Percentiles rank a stretch among this genome's conserved stretches.
These are phyloP conservation scores for Cardamine chenopodiifolia DNA, from an alignment of 345 rosid species.

Conservation along the genomic window DNA sequence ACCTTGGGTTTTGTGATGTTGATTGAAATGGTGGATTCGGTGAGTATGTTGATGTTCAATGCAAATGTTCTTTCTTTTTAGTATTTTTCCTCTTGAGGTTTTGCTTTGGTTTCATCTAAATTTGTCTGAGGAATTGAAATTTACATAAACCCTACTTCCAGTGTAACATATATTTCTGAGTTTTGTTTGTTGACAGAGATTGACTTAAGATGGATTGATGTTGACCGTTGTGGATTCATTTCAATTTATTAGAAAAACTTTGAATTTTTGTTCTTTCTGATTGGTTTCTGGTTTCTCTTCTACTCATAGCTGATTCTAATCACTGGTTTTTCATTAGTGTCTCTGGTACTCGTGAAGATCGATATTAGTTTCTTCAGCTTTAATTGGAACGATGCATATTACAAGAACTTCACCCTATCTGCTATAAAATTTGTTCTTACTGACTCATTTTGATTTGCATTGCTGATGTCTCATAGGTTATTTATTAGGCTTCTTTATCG, in stretches of 20 bases:
- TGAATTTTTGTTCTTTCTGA: neutral
- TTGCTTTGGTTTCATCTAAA: conserved; percentile 21
- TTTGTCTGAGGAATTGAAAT: conserved; percentile 33
- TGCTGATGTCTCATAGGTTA: conserved; percentile 31
- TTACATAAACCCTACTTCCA: conserved; percentile 35
- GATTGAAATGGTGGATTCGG: conserved; percentile 16
- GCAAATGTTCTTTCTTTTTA: conserved; percentile 23
- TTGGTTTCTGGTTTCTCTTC: conserved; percentile 17
- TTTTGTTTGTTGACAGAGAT: conserved; percentile 26
- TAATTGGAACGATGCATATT: neutral
- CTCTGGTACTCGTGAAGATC: neutral
- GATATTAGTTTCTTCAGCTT: conserved; percentile 2
- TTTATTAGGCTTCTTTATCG: conserved; percentile 38
- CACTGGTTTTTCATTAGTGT: neutral
- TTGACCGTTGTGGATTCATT: conserved; percentile 34
- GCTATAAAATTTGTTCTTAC: neutral
- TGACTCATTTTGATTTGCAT: neutral
- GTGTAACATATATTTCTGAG: conserved; percentile 29
- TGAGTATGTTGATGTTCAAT: conserved; percentile 34
- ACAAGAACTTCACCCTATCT: neutral
- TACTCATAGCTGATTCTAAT: conserved; percentile 9
- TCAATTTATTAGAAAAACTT: conserved; percentile 29
- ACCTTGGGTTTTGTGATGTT: conserved; percentile 36
- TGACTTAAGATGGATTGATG: conserved; percentile 36
- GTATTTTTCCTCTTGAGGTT: neutral